phyloP scores from a whole-genome alignment of 2,329 filamentous ascomycete genomes.

The Cladosporium sp. region DNA sequence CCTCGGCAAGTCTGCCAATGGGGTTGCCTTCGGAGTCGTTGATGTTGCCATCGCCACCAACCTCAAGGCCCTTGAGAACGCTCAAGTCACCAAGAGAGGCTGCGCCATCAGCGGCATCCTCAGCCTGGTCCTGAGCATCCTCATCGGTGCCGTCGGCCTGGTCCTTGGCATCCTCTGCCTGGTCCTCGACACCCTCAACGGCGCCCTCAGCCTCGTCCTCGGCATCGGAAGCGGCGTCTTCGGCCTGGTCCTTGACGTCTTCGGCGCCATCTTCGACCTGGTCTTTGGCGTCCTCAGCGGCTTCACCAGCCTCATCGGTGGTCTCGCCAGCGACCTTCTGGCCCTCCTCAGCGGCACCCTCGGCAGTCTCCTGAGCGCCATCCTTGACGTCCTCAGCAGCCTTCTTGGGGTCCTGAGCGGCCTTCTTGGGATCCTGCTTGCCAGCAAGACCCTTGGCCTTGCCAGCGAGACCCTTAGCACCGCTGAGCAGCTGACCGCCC shows the following conservation, averaged over 20 bases:
- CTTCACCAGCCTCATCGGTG: slow-evolving; percentile 35
- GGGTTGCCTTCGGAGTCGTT: slow-evolving; percentile 53
- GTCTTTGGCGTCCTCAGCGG: slow-evolving; percentile 35
- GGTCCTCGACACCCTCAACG: slow-evolving; percentile 39
- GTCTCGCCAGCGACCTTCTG: slow-evolving; percentile 40
- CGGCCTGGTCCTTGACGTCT: slow-evolving; percentile 29
- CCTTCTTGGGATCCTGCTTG: slow-evolving; percentile 44
- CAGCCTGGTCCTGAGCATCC: slow-evolving; percentile 22
- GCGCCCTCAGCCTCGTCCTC: slow-evolving; percentile 32
- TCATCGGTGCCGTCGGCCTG: slow-evolving; percentile 30
- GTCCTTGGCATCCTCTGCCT: slow-evolving; percentile 29
- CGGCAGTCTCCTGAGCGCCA: slow-evolving; percentile 35
- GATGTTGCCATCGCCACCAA: slow-evolving; percentile 58
- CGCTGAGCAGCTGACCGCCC: slow-evolving; percentile 44
- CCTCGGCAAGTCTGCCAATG: slow-evolving; percentile 53
- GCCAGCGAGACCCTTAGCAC: slow-evolving; percentile 50
- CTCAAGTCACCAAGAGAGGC: slow-evolving; percentile 45
- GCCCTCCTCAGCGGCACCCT: slow-evolving; percentile 36
- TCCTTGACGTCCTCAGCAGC: slow-evolving; percentile 40
- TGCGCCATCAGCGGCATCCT: slow-evolving; percentile 39
- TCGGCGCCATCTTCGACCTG: slow-evolving; percentile 32
- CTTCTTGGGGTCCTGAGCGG: slow-evolving; percentile 37
- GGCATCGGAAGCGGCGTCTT: slow-evolving; percentile 28
- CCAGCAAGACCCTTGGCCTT: slow-evolving; percentile 50
- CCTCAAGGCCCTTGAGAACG: slow-evolving; percentile 53